Conservation (phyloP, 164 flowering plant species). For the Stephania japonica region DNA sequence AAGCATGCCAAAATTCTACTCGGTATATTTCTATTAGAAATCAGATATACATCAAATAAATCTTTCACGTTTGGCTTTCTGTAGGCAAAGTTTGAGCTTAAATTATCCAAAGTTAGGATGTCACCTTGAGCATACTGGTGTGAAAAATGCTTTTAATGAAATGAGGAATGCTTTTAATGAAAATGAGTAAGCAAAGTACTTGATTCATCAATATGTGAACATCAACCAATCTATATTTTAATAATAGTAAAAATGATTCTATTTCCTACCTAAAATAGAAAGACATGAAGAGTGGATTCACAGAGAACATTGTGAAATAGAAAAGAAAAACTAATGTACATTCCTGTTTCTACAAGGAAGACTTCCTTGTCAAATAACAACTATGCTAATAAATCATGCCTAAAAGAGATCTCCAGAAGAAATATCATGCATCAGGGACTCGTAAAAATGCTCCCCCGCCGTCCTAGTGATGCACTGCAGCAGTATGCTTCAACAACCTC, state of each 20-base stretch:
- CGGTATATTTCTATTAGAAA: background rate
- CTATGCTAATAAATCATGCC: conserved; percentile 11
- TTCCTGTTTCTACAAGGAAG: conserved; percentile 4
- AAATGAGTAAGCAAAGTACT: background rate
- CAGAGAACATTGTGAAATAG: conserved; percentile 12
- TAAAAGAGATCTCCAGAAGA: background rate
- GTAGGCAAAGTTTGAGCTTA: no score
- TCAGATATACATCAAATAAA: no score
- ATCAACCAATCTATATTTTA: no score
- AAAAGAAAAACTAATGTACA: conserved; percentile 11
- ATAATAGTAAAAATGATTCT: no score
- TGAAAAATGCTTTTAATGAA: background rate
- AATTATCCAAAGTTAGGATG: background rate
- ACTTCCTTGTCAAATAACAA: conserved; percentile 23
- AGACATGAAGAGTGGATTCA: conserved; percentile 16
- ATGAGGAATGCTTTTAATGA: no score
- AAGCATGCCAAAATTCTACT: no score
- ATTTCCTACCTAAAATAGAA: background rate
- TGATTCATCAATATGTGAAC: background rate
- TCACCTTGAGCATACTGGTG: background rate
- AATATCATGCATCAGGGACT: no score
- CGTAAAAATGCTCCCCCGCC: background rate
- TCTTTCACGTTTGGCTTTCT: background rate
- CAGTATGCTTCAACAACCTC: conserved; percentile 59
- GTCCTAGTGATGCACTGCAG: conserved; percentile 59